Conservation (phyloP, 1,284 basidiomycete species). For the Pseudozyma sp. region DNA sequence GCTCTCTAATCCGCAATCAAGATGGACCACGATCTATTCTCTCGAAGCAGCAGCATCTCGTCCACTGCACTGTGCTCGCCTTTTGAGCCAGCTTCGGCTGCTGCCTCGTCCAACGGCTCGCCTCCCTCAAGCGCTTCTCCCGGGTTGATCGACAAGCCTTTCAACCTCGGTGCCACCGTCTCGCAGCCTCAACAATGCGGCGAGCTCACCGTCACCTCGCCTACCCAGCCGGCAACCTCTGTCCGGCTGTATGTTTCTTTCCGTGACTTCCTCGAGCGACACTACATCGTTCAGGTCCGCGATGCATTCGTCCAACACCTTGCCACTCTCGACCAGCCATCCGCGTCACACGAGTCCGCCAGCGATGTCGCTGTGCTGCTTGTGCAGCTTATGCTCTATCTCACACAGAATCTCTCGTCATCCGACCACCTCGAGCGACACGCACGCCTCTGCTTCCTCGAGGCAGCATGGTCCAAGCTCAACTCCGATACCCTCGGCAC, state of each 20-base stretch:
- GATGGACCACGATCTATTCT: neutral
- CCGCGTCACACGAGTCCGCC: slow-evolving; percentile 6
- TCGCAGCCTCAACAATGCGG: neutral
- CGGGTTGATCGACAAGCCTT: neutral
- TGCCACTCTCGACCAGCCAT: slow-evolving; percentile 14
- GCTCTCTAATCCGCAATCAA: neutral
- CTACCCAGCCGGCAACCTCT: neutral
- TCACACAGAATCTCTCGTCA: slow-evolving; percentile 75
- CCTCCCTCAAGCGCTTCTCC: slow-evolving; percentile 7
- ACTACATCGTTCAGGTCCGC: neutral
- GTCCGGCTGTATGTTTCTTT: neutral
- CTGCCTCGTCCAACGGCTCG: neutral
- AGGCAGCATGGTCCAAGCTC: slow-evolving; percentile 1
- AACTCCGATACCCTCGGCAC: slow-evolving; percentile 1
- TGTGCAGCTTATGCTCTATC: slow-evolving; percentile 61
- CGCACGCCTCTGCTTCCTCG: slow-evolving; percentile 70
- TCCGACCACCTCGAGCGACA: slow-evolving; percentile 77
- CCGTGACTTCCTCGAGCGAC: neutral
- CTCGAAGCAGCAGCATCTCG: slow-evolving; percentile 7
- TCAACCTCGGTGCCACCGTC: neutral
- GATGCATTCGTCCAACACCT: neutral
- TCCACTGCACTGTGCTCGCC: neutral
- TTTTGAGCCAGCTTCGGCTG: neutral
- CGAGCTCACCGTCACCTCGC: slow-evolving; percentile 1
- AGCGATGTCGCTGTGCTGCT: slow-evolving; percentile 43